Conservation (phyloP, 768 basidiomycete genomes). For the Clathrus columnatus region DNA sequence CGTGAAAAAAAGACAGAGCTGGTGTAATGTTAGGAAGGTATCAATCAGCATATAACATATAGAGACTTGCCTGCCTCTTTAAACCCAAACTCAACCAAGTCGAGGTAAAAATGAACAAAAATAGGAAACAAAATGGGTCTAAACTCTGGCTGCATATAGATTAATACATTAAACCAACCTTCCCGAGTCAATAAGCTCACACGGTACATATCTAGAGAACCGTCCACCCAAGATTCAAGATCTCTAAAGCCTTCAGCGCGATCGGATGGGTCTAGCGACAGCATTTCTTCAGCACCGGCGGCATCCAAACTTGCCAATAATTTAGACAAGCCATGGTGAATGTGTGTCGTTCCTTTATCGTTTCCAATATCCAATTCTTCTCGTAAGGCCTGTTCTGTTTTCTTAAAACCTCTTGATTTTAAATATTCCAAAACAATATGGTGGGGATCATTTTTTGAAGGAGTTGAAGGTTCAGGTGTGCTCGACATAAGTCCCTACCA, state of each 20-base stretch:
- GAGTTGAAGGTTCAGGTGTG: background rate
- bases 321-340: conserved; percentile 46
- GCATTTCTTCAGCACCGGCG: conserved; percentile 73
- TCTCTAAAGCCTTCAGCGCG: conserved; percentile 81
- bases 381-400: conserved; percentile 35
- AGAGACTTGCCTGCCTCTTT: conserved; percentile 70
- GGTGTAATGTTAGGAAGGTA: background rate
- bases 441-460: conserved; percentile 19
- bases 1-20: conserved; percentile 70
- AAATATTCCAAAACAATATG: conserved; percentile 41
- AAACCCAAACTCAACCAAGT: conserved; percentile 84
- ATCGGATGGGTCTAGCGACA: conserved; percentile 75
- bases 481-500: background rate
- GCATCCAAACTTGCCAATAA: conserved; percentile 70
- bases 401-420: conserved; percentile 36
- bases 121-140: conserved; percentile 90
- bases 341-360: conserved; percentile 33
- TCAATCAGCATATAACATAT: conserved; percentile 6
- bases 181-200: conserved; percentile 32
- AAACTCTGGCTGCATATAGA: conserved; percentile 69
- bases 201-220: conserved; percentile 85
- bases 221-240: conserved; percentile 82
- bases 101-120: conserved; percentile 95
- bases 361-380: conserved; percentile 28
- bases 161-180: background rate